Percentiles rank a stretch among this genome's conserved stretches.
phyloP scores from a whole-genome alignment of 306 rosid genomes.

The Parietaria judaica region DNA sequence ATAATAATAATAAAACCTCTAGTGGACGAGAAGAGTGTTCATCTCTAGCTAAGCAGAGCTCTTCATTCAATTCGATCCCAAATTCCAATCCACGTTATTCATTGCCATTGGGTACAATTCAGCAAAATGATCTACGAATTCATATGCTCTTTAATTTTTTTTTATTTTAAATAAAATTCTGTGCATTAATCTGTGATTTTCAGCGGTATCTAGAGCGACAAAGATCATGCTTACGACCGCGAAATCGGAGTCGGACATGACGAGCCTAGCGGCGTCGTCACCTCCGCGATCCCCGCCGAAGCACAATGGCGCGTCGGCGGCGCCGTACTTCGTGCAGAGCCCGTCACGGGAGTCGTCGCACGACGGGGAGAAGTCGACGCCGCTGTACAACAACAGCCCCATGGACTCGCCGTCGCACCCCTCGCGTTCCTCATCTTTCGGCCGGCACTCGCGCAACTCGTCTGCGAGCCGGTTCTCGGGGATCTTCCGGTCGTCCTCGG shows the following conservation, averaged over 20 bases:
- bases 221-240: slow-evolving; percentile 40
- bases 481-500: slow-evolving; percentile 80
- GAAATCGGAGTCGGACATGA: slow-evolving; percentile 82
- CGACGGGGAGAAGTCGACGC: slow-evolving; percentile 95
- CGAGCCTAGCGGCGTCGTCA: slow-evolving; percentile 86
- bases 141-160: no score
- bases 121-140: no score
- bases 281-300: slow-evolving; percentile 97
- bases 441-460: slow-evolving; percentile 89
- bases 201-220: no score
- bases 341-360: slow-evolving; percentile 93
- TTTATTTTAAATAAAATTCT: no score
- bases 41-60: no score
- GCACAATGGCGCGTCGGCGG: slow-evolving; percentile 19
- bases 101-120: no score
- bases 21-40: no score
- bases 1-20: no score
- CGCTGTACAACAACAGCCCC: slow-evolving; percentile 81
- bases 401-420: slow-evolving; percentile 96
- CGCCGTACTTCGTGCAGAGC: slow-evolving; percentile 79
- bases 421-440: slow-evolving; percentile 48
- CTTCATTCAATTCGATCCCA: no score
- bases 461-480: slow-evolving; percentile 83
- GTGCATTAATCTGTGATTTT: no score
- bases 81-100: no score